Percentiles rank a stretch among this genome's conserved stretches.
Conservation (phyloP, 2,329 filamentous ascomycete genomes). For the Venturia effusa region DNA sequence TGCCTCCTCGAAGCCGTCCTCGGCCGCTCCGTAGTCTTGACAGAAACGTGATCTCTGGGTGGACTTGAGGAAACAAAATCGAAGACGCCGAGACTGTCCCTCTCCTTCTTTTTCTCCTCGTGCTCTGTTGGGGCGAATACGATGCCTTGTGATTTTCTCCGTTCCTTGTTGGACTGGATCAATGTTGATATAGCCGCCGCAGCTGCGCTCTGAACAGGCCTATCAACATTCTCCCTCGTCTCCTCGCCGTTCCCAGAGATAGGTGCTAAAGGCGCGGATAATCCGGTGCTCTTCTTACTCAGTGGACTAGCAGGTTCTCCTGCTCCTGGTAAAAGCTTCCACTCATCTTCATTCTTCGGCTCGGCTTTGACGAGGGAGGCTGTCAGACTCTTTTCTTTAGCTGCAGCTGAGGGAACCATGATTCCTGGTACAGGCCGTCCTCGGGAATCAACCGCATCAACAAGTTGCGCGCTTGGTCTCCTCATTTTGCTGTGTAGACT, state of each 20-base stretch:
- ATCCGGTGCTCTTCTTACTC: slow-evolving; percentile 20
- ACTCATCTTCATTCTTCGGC: neutral
- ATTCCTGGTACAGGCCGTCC: slow-evolving; percentile 1
- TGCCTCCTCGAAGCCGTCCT: slow-evolving; percentile 22
- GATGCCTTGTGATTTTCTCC: neutral
- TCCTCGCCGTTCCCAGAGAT: slow-evolving; percentile 15
- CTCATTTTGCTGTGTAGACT: slow-evolving; percentile 39
- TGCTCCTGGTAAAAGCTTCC: slow-evolving; percentile 11
- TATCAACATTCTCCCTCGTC: slow-evolving; percentile 13
- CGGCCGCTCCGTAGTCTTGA: slow-evolving; percentile 21
- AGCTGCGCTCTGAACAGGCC: neutral
- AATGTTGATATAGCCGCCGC: slow-evolving; percentile 5
- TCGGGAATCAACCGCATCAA: slow-evolving; percentile 30
- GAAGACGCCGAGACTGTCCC: slow-evolving; percentile 23
- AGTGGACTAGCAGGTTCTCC: slow-evolving; percentile 23
- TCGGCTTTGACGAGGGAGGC: neutral
- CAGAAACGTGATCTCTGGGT: slow-evolving; percentile 16
- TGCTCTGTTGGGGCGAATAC: neutral
- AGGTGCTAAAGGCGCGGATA: slow-evolving; percentile 9
- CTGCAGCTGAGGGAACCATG: slow-evolving; percentile 20
- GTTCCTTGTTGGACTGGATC: neutral
- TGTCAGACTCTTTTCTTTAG: slow-evolving; percentile 11
- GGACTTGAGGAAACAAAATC: slow-evolving; percentile 26
- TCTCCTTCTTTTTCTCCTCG: neutral
- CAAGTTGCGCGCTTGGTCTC: slow-evolving; percentile 34